Base-by-base conservation (phyloP, 2,329 filamentous ascomycete species). In the Talaromyces sp. region DNA sequence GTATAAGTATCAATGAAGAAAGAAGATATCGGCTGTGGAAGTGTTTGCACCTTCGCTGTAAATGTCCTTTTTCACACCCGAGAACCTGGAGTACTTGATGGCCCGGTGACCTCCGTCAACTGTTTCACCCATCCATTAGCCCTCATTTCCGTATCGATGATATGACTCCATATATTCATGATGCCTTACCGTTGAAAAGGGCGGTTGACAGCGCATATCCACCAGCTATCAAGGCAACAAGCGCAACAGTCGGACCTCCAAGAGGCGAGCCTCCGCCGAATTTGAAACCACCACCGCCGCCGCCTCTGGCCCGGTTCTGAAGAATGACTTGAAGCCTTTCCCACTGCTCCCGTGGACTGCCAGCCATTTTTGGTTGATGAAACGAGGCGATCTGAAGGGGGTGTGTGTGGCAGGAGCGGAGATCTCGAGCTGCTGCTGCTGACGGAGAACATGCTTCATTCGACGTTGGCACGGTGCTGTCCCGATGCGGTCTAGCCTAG, bases 61-160 rank as follows among this genome's bases (percentile, higher is more conserved):
- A 76, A 99, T 99, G 72, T 97, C 91, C 80, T 92, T 92, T 83
- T 90, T 88, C 59, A 99, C 93, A 82, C 94, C 94, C 71, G 86
- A 90, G 77, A 96, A 71, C 75, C 92, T 88, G 69, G 89, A 92
- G 81, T 99, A 99, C 79, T 99, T 99, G 84, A 99, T 99, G 66
- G 94, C 94, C 74, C 94, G 88, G 78, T 97, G 94, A 80, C 94
- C 94, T 88, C 94, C 94, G 73, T 99, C 94, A 70, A 99, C 94
- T 87, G 63, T 54, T 61, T 41, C 17, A 29, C 7, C 24, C 56
- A 50, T 53, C 46, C 32, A 54, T 61, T 53, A 62, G 52, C 35
- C 38, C 17, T 27, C 12, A 2, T 14, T n/a, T 17, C 52, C 14
- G 46, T 46, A 19, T 11, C 35, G 5, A 24, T 3, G 14, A 41